phyloP scores from a whole-genome alignment of 78 protist genomes.

The Dictyostelium capitatum region DNA sequence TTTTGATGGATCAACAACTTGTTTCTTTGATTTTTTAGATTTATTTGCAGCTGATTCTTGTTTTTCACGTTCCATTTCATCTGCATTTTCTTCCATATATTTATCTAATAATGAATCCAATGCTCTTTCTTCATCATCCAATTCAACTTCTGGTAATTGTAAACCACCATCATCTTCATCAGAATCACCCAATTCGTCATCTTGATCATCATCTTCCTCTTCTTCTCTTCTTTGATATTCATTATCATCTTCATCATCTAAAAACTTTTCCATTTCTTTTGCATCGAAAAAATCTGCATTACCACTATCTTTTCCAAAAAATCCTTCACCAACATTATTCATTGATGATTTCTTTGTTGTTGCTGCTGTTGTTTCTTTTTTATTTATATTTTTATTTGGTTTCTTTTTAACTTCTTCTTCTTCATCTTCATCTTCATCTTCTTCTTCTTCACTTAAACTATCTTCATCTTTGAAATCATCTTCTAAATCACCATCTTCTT shows the following conservation, averaged over 20 bases:
- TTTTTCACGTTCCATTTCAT: neutral
- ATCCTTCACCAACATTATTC: neutral
- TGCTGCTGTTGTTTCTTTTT: neutral
- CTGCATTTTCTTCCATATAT: slow-evolving; percentile 26
- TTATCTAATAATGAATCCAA: slow-evolving; percentile 43
- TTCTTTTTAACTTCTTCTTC: slow-evolving; percentile 31
- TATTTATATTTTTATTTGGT: neutral
- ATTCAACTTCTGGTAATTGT: slow-evolving; percentile 65
- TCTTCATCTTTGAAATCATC: slow-evolving; percentile 40
- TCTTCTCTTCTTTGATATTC: slow-evolving; percentile 58
- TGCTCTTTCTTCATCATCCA: slow-evolving; percentile 41
- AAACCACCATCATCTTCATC: slow-evolving; percentile 73
- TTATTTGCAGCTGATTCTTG: neutral
- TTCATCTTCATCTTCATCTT: slow-evolving; percentile 45
- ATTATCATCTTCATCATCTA: slow-evolving; percentile 76
- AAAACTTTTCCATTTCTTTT: slow-evolving; percentile 65
- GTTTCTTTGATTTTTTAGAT: slow-evolving; percentile 8
- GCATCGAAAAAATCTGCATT: slow-evolving; percentile 54
- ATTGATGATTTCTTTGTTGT: neutral
- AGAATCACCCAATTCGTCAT: slow-evolving; percentile 42
- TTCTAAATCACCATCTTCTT: slow-evolving; percentile 15
- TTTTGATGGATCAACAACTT: slow-evolving; percentile 23
- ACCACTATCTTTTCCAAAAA: neutral
- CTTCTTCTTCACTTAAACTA: slow-evolving; percentile 28
- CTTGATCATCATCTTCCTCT: slow-evolving; percentile 67